A percentile compares a stretch with the other conserved stretches of the same genome.
phyloP scores from a whole-genome alignment of 331 rosid genomes.

The Prunus yedoensis region DNA sequence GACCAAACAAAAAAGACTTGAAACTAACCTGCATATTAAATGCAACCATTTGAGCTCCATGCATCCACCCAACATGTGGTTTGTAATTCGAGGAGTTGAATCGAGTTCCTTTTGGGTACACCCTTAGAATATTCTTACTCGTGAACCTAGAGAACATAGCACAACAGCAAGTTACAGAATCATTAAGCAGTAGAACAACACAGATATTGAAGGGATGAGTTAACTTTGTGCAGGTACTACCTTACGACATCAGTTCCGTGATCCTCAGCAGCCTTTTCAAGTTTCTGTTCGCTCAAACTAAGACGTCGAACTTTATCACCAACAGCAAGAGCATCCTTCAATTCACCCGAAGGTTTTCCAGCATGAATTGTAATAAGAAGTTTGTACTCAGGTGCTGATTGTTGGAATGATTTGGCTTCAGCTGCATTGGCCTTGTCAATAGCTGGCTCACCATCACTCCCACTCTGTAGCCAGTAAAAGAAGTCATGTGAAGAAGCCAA shows the following conservation, averaged over 20 bases:
- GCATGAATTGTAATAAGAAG: slow-evolving; percentile 84
- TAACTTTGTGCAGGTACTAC: slow-evolving; percentile 33
- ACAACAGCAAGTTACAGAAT: slow-evolving; percentile 22
- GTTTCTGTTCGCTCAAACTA: slow-evolving; percentile 77
- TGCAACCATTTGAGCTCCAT: slow-evolving; percentile 97
- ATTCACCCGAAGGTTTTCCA: slow-evolving; percentile 75
- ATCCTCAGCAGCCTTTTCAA: slow-evolving; percentile 55
- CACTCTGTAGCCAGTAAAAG: slow-evolving; percentile 41
- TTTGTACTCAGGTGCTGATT: slow-evolving; percentile 51
- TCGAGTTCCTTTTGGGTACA: slow-evolving; percentile 84
- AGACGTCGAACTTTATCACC: slow-evolving; percentile 69
- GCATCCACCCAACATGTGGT: slow-evolving; percentile 84
- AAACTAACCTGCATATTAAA: slow-evolving; percentile 87
- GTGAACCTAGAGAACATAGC: slow-evolving; percentile 58
- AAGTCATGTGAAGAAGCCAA: neutral
- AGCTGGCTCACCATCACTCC: slow-evolving; percentile 47
- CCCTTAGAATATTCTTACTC: slow-evolving; percentile 68
- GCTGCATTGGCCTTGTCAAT: slow-evolving; percentile 22
- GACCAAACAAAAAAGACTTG: neutral
- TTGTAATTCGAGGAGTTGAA: slow-evolving; percentile 70
- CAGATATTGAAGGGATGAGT: neutral
- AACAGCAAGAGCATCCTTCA: slow-evolving; percentile 51
- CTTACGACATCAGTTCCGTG: slow-evolving; percentile 67
- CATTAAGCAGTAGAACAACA: slow-evolving; percentile 9
- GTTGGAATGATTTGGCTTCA: slow-evolving; percentile 48